Base-by-base conservation (phyloP, 768 basidiomycete genomes). In the Hericium coralloides region DNA sequence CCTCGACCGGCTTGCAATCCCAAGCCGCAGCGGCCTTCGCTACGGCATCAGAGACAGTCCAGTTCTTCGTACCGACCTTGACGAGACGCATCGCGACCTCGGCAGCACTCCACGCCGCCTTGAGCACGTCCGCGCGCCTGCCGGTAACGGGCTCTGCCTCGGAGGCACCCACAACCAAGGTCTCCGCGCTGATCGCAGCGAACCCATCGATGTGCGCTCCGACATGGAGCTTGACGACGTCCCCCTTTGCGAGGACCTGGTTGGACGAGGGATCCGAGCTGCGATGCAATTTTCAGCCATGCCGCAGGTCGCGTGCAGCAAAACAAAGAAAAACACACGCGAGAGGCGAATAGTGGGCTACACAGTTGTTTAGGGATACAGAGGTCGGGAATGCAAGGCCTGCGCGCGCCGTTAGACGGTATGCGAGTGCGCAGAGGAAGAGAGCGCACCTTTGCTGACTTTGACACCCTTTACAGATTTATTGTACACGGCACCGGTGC, bases 151-250 rank as follows among this genome's bases (percentile, higher is more conserved):
- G 92, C 57, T 79, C 76, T 55, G 81, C 74, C 22, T 78, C 73
- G 55, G 83, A 84, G 38, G 92, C 87, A 41, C 93, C 91, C 36
- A 98, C 82, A 58, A 97, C 83, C 65, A 98, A 72, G 53, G 95
- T 98, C 72, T 99, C 97, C 37, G 92, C 97, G 67, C 83, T 84
- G 70, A 97, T 85, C 55, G 92, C 84, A 18, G 95, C 94, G 72
- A 90, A 98, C 56, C 97, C 97, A 69, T 98, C 95, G 72, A 99
- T 93, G 68, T 99, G 97, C 18, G 95, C 94, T 49, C 97, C 97
- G 59, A 98, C 79, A 71, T 95, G 92, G 61, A 99, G 74, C 75
- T 98, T 98, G 63, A 98, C 95, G 57, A 99, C 84, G 69, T 99
- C 97, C 59, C 84, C 84, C 61, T 92, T 88, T 25, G 81, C 82